Conservation (phyloP, 495 filamentous ascomycete genomes). For the Pseudevernia furfuracea region DNA sequence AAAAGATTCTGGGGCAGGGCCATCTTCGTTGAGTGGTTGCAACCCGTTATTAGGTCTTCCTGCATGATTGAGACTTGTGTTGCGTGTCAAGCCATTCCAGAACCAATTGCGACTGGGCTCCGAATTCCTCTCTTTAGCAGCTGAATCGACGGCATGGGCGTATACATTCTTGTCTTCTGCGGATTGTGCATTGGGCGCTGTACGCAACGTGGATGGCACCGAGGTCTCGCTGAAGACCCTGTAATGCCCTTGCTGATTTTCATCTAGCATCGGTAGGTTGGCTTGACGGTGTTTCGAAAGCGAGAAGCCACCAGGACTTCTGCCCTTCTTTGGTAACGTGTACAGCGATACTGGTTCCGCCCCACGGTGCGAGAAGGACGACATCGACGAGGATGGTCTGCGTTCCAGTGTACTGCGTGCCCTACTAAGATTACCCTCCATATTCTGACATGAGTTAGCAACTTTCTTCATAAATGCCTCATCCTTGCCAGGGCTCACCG, state of each 20-base stretch:
- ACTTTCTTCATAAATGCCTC: neutral
- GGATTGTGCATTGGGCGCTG: constrained; percentile 28
- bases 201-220: constrained; percentile 38
- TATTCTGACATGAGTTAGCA: constrained; percentile 52
- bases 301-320: constrained; percentile 18
- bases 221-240: constrained; percentile 52
- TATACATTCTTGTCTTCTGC: neutral
- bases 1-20: constrained; percentile 25
- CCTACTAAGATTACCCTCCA: constrained; percentile 81
- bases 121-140: constrained; percentile 16
- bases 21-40: constrained; percentile 33
- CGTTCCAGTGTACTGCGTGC: constrained; percentile 65
- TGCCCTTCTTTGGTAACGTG: constrained; percentile 15
- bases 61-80: constrained; percentile 18
- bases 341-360: constrained; percentile 22
- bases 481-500: constrained; percentile 48
- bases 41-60: constrained; percentile 23
- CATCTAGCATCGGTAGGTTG: constrained; percentile 24
- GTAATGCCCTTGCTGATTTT: constrained; percentile 42
- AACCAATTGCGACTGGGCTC: constrained; percentile 27
- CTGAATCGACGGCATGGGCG: constrained; percentile 36
- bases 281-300: constrained; percentile 35
- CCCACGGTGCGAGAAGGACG: constrained; percentile 19
- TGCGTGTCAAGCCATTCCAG: constrained; percentile 27
- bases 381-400: constrained; percentile 49